Conservation (phyloP, 1,139 yeast species). For the Citeromyces hawaiiensis region DNA sequence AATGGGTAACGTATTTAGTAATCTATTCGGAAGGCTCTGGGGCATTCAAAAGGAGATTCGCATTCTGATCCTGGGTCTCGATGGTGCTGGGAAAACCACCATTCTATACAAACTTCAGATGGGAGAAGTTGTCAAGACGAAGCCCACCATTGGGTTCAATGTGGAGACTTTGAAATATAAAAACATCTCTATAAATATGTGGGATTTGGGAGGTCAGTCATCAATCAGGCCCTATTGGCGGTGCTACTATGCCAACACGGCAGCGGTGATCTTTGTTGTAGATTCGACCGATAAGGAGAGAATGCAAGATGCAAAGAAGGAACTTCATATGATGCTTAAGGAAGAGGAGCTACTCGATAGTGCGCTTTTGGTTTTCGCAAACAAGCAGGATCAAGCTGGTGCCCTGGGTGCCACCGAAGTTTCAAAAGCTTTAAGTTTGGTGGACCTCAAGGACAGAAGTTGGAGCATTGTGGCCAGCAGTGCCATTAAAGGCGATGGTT, state of each 20-base stretch:
- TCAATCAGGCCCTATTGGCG: constrained; percentile 97
- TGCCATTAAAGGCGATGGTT: constrained; percentile 93
- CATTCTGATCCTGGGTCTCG: constrained; percentile 82
- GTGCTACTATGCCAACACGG: constrained; percentile 91
- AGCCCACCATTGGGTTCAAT: constrained; percentile 94
- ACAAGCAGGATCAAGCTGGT: constrained; percentile 94
- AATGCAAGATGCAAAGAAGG: constrained; percentile 76
- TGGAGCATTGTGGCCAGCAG: constrained; percentile 98
- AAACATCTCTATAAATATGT: constrained; percentile 74
- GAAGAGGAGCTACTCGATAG: constrained; percentile 89
- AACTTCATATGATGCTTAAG: constrained; percentile 78
- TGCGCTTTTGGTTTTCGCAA: constrained; percentile 89
- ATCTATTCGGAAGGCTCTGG: constrained; percentile 79
- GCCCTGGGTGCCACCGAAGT: constrained; percentile 94
- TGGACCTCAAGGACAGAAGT: constrained; percentile 86
- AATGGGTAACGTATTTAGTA: constrained; percentile 83
- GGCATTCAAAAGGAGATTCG: constrained; percentile 84
- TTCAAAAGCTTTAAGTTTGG: constrained; percentile 71
- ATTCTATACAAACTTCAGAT: constrained; percentile 82
- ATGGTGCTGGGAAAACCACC: constrained; percentile 98
- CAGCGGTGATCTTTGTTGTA: constrained; percentile 92
- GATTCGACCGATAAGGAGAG: constrained; percentile 96
- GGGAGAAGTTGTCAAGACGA: constrained; percentile 90
- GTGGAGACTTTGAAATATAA: constrained; percentile 89
- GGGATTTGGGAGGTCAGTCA: constrained; percentile 97